Evolutionary conservation across 805 yeast species (phyloP), one percentile per base, ranked within the genome.

Genomic region (Alloascoidea africana): DNA sequence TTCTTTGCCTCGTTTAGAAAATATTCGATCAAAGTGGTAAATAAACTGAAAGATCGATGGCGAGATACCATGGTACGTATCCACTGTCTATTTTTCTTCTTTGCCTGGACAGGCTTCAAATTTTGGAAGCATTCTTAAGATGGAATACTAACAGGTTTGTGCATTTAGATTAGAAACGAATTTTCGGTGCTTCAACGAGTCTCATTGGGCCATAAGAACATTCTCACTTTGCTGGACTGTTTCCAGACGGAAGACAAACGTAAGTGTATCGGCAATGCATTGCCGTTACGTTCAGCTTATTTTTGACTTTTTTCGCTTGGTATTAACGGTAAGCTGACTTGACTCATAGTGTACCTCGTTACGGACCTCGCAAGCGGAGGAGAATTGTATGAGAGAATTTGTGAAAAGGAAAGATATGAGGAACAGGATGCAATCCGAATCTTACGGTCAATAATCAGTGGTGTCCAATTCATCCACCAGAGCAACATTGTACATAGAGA

Each of bases 321-420:
- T 36, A 34, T 34, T 35, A 30, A 13, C 17, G 2, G 37, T 17
- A 5, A 14, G 19, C 6, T 33, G n/a, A 2, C 35, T 33, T n/a
- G 17, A 11, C 5, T 8, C 4, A 14, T 32, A 47, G 49, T 62
- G 30, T 62, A 63, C 41, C 49, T 80, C 35, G 70, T 79, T 33
- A 78, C 86, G 1, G 82, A 77, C 46, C 56, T 79, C 35, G 83
- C 85, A 32, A 55, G 54, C 11, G 80, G 82, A 13, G 80, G 82
- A 16, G 89, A 79, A 47, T 59, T 80, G 36, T 79, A 74, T 48
- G 79, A 76, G 45, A 58, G 70, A 23, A 70, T 80, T 32, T 61
- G 66, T 38, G 52, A 57, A 17, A 59, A 62, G 27, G 68, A 66
- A 3, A 58, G 62, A 36, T 58, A 73, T 38, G 62, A 59, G 37